A percentile compares a stretch with the other conserved stretches of the same genome.
Evolutionary conservation across 2,329 filamentous ascomycete genomes (phyloP).

Genomic region (Remersonia thermophila): DNA sequence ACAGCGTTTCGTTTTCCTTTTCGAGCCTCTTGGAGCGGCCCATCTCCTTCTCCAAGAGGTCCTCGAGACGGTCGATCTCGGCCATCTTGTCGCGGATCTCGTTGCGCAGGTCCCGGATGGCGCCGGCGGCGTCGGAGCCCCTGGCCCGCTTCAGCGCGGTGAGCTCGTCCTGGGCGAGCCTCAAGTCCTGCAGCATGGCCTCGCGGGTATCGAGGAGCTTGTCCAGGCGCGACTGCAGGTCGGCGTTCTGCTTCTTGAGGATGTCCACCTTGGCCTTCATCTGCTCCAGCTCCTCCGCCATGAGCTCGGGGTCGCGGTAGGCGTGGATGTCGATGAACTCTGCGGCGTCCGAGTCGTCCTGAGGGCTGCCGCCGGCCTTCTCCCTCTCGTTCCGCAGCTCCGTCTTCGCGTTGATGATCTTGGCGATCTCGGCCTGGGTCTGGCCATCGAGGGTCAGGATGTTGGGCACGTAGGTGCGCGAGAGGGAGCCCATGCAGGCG

Average conservation of each 20-base stretch:
- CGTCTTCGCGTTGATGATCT: conserved; percentile 26
- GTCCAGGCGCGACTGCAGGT: conserved; percentile 47
- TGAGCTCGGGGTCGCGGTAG: conserved; percentile 39
- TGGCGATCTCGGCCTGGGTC: conserved; percentile 34
- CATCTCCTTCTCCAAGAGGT: conserved; percentile 44
- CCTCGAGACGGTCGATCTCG: conserved; percentile 55
- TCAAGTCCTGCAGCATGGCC: conserved; percentile 50
- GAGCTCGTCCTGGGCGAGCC: conserved; percentile 41
- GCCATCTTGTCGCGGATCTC: conserved; percentile 46
- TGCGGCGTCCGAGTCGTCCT: conserved; percentile 17
- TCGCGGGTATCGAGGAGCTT: conserved; percentile 51
- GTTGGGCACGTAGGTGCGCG: conserved; percentile 20
- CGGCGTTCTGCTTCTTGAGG: conserved; percentile 44
- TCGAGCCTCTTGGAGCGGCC: conserved; percentile 32
- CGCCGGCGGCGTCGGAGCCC: conserved; percentile 38
- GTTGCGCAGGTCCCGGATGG: conserved; percentile 41
- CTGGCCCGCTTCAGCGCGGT: conserved; percentile 41
- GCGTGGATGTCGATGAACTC: conserved; percentile 17
- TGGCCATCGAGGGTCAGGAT: conserved; percentile 20
- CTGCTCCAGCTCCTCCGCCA: conserved; percentile 42
- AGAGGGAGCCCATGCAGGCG: conserved; percentile 21
- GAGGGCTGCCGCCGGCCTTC: conserved; percentile 5
- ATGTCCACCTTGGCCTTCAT: conserved; percentile 39
- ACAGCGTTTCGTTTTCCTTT: conserved; percentile 36
- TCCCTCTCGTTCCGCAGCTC: conserved; percentile 15